These are phyloP conservation scores for Begonia loranthoides DNA, from an alignment of 306 rosid species.

Conservation along the genomic window DNA sequence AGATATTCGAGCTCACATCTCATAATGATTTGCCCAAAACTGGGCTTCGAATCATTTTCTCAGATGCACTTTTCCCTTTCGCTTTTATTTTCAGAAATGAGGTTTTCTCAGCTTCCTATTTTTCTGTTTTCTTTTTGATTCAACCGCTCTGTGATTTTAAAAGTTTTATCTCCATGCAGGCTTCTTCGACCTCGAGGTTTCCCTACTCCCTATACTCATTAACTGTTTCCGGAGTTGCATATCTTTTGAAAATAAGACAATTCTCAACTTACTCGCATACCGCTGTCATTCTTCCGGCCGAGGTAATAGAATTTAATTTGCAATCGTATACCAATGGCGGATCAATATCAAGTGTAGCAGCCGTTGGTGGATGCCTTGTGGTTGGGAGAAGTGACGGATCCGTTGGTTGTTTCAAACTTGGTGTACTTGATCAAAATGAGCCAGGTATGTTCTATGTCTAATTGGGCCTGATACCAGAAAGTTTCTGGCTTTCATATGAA, in stretches of 20 bases:
- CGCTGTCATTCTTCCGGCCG: slow-evolving; percentile 34
- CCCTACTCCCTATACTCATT: slow-evolving; percentile 62
- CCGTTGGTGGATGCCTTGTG: slow-evolving; percentile 45
- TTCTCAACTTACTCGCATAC: slow-evolving; percentile 32
- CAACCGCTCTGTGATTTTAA: not conserved
- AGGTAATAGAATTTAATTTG: slow-evolving; percentile 38
- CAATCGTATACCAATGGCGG: slow-evolving; percentile 18
- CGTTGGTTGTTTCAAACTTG: slow-evolving; percentile 58
- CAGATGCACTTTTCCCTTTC: slow-evolving; percentile 50
- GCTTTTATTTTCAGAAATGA: slow-evolving; percentile 50
- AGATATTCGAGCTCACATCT: slow-evolving; percentile 57
- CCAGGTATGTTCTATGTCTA: slow-evolving; percentile 41
- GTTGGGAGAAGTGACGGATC: slow-evolving; percentile 68
- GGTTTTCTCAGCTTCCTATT: slow-evolving; percentile 18
- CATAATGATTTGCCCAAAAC: slow-evolving; percentile 40
- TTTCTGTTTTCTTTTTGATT: not conserved
- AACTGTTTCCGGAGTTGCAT: slow-evolving; percentile 58
- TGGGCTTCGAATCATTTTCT: slow-evolving; percentile 60
- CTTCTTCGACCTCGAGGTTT: slow-evolving; percentile 23
- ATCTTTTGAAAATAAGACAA: slow-evolving; percentile 44
- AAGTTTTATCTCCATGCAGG: slow-evolving; percentile 25
- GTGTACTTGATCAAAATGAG: slow-evolving; percentile 39
- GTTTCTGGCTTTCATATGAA: slow-evolving; percentile 4
- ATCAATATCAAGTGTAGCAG: slow-evolving; percentile 41
- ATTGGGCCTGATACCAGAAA: not conserved